Base-by-base conservation (phyloP, 192 early-diverging fungal species). In the Coemansia asiatica region DNA sequence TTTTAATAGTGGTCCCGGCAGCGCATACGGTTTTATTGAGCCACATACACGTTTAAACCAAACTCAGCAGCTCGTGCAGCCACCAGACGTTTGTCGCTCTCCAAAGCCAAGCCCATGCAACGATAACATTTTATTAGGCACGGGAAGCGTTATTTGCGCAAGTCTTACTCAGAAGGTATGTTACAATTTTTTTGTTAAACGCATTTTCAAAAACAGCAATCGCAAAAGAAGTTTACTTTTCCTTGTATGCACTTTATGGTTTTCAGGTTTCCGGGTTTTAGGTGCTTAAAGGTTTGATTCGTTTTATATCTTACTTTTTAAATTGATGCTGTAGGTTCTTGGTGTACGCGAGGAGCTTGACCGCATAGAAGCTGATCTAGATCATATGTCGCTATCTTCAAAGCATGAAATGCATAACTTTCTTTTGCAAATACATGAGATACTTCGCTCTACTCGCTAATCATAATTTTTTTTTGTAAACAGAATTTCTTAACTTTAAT, bases 381-480 rank as follows among this genome's bases (percentile, higher is more conserved):
- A 40, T 19, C 21, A 44, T 21, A 54, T 64, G 19, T 47, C 62
- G 23, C 9, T 22, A 31, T 5, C 22, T 2, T 29, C 50, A 18
- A 55, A 55, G 51, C 48, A 55, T 15, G 62, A 54, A 18, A n/a
- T 64, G 2, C n/a, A 64, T 23, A 55, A 28, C n/a, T 64, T 51
- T 19, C 62, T 64, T 38, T 51, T n/a, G 4, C 62, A 54, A 19
- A 29, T 64, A 9, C 51, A 55, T 22, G 51, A 21, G 28, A 54
- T 54, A 6, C 62, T 64, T 25, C 31, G 53, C 2, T 38, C 62
- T 2, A 50, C 36, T 36, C 56, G 18, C 7, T 27, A 44, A 16
- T 9, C 31, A 63, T 27, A 44, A n/a, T 47, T 26, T 51, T 6
- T 44, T 50, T 31, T 19, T 28, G 25, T 21, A 26, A n/a, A 13